Evolutionary conservation across 441 rosid species (phyloP).

Genomic region (Pelargonium fulgidum): DNA sequence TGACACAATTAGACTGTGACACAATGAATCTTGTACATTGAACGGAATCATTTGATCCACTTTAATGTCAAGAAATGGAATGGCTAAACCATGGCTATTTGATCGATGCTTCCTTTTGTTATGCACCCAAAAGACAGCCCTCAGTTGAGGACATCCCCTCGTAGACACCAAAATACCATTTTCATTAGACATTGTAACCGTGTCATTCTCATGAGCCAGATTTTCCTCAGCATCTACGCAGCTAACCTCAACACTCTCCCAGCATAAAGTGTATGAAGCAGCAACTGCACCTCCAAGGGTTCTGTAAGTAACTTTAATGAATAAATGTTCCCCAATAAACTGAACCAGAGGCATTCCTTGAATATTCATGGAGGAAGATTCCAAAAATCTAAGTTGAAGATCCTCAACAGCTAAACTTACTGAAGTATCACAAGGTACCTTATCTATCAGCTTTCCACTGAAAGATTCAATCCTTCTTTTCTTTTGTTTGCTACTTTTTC

Average conservation of each 20-base stretch:
- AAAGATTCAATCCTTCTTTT: slow-evolving; percentile 29
- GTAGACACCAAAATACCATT: slow-evolving; percentile 35
- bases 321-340: slow-evolving; percentile 72
- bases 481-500: slow-evolving; percentile 48
- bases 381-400: slow-evolving; percentile 79
- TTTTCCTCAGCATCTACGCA: slow-evolving; percentile 71
- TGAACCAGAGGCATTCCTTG: slow-evolving; percentile 82
- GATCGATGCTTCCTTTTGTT: slow-evolving; percentile 41
- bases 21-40: slow-evolving; percentile 65
- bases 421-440: slow-evolving; percentile 93
- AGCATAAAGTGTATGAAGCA: slow-evolving; percentile 61
- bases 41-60: slow-evolving; percentile 80
- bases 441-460: slow-evolving; percentile 62
- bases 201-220: slow-evolving; percentile 32
- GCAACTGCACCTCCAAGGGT: slow-evolving; percentile 96
- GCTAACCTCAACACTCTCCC: slow-evolving; percentile 80
- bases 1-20: slow-evolving; percentile 68
- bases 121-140: slow-evolving; percentile 87
- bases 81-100: slow-evolving; percentile 30
- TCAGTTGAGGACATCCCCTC: slow-evolving; percentile 47
- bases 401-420: slow-evolving; percentile 59
- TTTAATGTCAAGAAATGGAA: slow-evolving; percentile 74
- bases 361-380: slow-evolving; percentile 48
- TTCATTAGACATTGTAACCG: slow-evolving; percentile 21
- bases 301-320: slow-evolving; percentile 76